A percentile compares a stretch with the other conserved stretches of the same genome.
Evolutionary conservation across 345 rosid species (phyloP).

Genomic region (Camelina sativa): DNA sequence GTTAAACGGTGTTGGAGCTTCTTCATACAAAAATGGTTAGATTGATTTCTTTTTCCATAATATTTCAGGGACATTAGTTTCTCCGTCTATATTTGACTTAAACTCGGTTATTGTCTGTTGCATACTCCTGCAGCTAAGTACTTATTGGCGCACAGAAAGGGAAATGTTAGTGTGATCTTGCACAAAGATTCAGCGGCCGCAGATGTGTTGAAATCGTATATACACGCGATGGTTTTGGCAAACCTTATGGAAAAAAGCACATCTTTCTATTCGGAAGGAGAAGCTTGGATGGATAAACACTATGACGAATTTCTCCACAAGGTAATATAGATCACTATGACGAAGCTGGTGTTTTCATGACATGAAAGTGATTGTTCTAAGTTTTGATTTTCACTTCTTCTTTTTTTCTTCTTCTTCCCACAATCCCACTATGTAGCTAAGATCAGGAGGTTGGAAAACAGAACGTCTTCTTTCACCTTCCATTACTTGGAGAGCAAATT

Average conservation of each 20-base stretch:
- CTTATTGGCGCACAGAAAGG: constrained; percentile 60
- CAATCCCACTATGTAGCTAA: constrained; percentile 60
- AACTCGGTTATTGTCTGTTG: constrained; percentile 6
- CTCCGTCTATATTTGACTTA: neutral
- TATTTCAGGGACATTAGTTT: neutral
- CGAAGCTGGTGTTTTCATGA: neutral
- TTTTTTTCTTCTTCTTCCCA: too few species aligned
- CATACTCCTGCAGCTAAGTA: constrained; percentile 57
- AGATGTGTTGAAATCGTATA: constrained; percentile 75
- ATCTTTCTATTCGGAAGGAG: constrained; percentile 52
- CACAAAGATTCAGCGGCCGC: constrained; percentile 68
- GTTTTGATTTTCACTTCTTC: neutral
- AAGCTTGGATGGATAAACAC: constrained; percentile 79
- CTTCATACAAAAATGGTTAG: constrained; percentile 38
- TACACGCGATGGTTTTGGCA: constrained; percentile 72
- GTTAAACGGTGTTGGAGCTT: constrained; percentile 42
- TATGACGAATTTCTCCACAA: constrained; percentile 61
- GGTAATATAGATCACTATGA: constrained; percentile 44
- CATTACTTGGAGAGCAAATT: constrained; percentile 77
- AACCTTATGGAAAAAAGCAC: constrained; percentile 36
- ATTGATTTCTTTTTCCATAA: constrained; percentile 16
- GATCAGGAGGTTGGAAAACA: constrained; percentile 77
- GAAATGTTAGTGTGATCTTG: constrained; percentile 51
- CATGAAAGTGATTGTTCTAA: neutral
- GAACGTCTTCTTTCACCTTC: constrained; percentile 81